Evolutionary conservation across 1,139 yeast genomes (phyloP).

Genomic region (Arxiozyma heterogenica): DNA sequence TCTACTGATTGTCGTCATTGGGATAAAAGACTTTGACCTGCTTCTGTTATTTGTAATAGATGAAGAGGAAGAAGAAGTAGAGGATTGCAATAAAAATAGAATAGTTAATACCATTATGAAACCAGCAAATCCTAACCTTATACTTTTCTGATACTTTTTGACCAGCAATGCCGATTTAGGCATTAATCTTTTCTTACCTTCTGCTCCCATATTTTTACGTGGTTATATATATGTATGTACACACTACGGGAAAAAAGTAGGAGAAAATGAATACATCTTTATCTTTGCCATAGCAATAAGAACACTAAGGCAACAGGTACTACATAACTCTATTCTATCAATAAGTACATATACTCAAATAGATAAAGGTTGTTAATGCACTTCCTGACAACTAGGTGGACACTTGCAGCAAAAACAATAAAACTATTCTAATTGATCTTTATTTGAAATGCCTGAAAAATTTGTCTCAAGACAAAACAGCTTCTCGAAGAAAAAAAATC

Average conservation of each 20-base stretch:
- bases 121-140: conserved; percentile 21
- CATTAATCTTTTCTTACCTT: conserved; percentile 24
- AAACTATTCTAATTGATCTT: not conserved
- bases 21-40: not conserved
- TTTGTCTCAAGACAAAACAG: not conserved
- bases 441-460: too few species aligned
- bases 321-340: too few species aligned
- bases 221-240: too few species aligned
- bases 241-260: too few species aligned
- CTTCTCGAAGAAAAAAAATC: not conserved
- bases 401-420: not conserved
- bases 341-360: not conserved
- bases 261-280: too few species aligned
- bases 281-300: not conserved
- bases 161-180: conserved; percentile 28
- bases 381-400: not conserved
- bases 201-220: conserved; percentile 2
- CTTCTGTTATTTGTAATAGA: not conserved
- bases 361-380: too few species aligned
- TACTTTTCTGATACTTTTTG: conserved; percentile 19
- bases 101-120: conserved; percentile 20
- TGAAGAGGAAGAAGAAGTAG: not conserved
- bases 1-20: conserved; percentile 1
- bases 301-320: too few species aligned
- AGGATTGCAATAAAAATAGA: conserved; percentile 18